Base-by-base conservation (phyloP, 2,329 filamentous ascomycete species). In the Blastomyces percursus region DNA sequence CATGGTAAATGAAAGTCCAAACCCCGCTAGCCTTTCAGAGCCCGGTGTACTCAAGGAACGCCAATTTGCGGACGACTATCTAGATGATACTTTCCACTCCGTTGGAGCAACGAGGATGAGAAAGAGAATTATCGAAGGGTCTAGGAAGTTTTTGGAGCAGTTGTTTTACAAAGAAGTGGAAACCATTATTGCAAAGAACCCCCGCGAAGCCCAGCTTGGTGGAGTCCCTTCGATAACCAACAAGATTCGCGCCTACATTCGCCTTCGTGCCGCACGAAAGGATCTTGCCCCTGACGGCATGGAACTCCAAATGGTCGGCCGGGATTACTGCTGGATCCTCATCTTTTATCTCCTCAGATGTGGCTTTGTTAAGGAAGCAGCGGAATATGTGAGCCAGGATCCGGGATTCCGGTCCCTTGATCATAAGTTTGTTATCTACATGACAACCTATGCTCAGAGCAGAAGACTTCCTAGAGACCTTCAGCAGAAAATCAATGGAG, bases 161-260 rank as follows among this genome's bases (percentile, higher is more conserved):
- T 84, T 88, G 66, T 96, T 96, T 74, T 86, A 89, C 71, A 80
- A 81, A 58, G 86, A 93, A 67, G 82, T 97, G 46, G 90, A 96
- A 71, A 82, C 80, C 11, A 80, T 89, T 50, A 88, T 99, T 64
- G 82, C 84, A 48, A 95, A 89, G 74, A 90, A 94, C 72, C 91
- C 92, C 1, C 85, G 88, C 62, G 92, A 96, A 72, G 93, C 94
- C 38, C 90, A 90, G 71, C 83, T 96, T 51, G 94, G 94, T 64
- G 94, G 94, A 66, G 84, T 91, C 50, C 94, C 94, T 0, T 91
- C 92, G 61, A 84, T 91, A 27, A 83, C 92, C 67, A 96, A 90
- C 79, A 96, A 96, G 77, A 88, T 96, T 71, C 90, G 90, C 71
- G 94, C 91, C 8, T 99, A 93, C 71, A 90, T 99, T 68, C 86